Evolutionary conservation across 2,329 filamentous ascomycete genomes (phyloP), one percentile per base, ranked within the genome.

Genomic region (Coniella lustricola): DNA sequence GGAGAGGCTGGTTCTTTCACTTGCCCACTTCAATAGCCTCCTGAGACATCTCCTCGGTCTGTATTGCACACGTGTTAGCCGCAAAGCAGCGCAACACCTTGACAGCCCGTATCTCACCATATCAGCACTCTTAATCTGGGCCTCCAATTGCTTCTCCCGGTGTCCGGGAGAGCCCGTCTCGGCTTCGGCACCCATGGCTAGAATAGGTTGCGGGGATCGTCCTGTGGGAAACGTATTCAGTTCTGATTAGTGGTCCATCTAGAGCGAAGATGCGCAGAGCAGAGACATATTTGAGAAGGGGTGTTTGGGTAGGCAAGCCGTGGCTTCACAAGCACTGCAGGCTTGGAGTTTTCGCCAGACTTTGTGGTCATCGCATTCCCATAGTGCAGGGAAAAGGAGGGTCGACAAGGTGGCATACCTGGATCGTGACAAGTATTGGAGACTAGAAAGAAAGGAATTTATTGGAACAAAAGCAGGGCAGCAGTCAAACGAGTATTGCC

Each of bases 1-100:
- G 22, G 51, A 22, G 16, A 12, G 3, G 9, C 9, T n/a, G 25
- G 25, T 29, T 29, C 5, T 29, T 58, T 32, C 56, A 75, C 90
- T 59, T 82, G 96, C 91, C 90, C 65, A 96, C 86, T 80, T 96
- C 89, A 62, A 98, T 87, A 40, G 85, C 88, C 70, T 97, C 91
- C 62, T 87, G 81, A 64, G 96, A 90, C 93, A 98, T 95, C 61
- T 96, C 90, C 51, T 97, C 91, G 61, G 85, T 91, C 93, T 97
- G 64, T 59, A 25, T 3, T 7, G 36, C 38, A 21, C 25, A n/a
- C n/a, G n/a, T 18, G 37, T 52, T 42, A 52, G 46, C 38, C 45
- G 20, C 22, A n/a, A 12, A 29, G 44, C 13, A 39, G 13, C 37
- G 14, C 18, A 17, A 16, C 17, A 9, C 17, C 20, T n/a, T 3